phyloP scores from a whole-genome alignment of 352 stramenopile species.

The Aphanomyces stellatus region DNA sequence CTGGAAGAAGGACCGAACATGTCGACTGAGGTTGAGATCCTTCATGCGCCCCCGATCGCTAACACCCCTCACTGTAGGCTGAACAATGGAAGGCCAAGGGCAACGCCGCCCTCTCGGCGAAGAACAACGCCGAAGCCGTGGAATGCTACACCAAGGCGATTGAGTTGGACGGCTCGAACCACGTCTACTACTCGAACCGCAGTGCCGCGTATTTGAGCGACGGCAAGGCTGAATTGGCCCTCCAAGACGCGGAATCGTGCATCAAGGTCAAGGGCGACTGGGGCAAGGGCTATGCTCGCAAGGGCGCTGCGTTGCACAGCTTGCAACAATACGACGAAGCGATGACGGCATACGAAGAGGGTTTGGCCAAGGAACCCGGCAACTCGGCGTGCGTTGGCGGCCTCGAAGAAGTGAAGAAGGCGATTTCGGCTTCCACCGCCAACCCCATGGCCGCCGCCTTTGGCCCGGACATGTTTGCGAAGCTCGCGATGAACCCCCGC shows the following conservation, averaged over 20 bases:
- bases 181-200: constrained; percentile 98
- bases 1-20: background rate
- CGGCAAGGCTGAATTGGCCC: constrained; percentile 85
- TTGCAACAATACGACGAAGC: constrained; percentile 83
- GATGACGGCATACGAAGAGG: constrained; percentile 72
- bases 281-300: constrained; percentile 96
- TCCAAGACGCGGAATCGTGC: constrained; percentile 95
- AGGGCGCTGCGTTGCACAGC: constrained; percentile 96
- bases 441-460: constrained; percentile 89
- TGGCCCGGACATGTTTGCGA: constrained; percentile 93
- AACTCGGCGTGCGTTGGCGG: constrained; percentile 91
- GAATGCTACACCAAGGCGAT: constrained; percentile 97
- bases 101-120: constrained; percentile 91
- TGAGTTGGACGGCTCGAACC: constrained; percentile 88
- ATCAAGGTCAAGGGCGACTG: constrained; percentile 93
- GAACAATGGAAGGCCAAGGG: constrained; percentile 88
- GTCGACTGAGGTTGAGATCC: constrained; percentile 2
- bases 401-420: constrained; percentile 90
- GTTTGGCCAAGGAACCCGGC: constrained; percentile 84
- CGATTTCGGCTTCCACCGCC: constrained; percentile 44
- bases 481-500: constrained; percentile 85
- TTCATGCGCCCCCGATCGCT: too few relatives aligned
- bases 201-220: constrained; percentile 97
- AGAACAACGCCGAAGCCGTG: constrained; percentile 93
- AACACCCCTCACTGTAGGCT: too few relatives aligned